A percentile compares a stretch with the other conserved stretches of the same genome.
Conservation (phyloP, 1,284 basidiomycete genomes). For the Melampsora larici-populina region DNA sequence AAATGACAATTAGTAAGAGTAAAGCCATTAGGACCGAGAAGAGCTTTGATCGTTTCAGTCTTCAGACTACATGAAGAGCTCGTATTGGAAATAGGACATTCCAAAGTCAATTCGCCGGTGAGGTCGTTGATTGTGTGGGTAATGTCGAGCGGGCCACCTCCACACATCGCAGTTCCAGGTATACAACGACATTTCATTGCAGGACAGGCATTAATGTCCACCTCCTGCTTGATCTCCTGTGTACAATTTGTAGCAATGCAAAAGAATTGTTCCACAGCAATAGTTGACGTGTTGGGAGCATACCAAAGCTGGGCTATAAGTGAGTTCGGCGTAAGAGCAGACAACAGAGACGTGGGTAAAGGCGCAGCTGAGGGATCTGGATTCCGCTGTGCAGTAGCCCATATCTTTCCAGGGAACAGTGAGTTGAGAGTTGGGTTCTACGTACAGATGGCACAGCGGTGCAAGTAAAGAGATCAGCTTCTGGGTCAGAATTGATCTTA, state of each 20-base stretch:
- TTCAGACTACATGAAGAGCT: constrained; percentile 67
- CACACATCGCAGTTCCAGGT: constrained; percentile 69
- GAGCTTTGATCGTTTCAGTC: constrained; percentile 62
- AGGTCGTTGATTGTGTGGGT: constrained; percentile 64
- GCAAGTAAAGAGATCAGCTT: background rate
- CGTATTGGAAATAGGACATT: constrained; percentile 61
- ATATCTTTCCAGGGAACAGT: constrained; percentile 18
- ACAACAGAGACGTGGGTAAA: constrained; percentile 7
- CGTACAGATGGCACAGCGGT: background rate
- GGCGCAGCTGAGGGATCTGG: constrained; percentile 11
- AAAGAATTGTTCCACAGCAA: constrained; percentile 61
- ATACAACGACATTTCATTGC: constrained; percentile 71
- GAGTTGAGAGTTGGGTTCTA: constrained; percentile 29
- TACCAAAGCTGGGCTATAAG: constrained; percentile 15
- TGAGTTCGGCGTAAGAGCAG: background rate
- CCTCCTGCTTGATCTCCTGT: constrained; percentile 55
- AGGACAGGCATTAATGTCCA: constrained; percentile 65
- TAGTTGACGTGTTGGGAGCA: constrained; percentile 9
- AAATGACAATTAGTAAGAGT: constrained; percentile 67
- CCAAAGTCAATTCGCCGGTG: constrained; percentile 59
- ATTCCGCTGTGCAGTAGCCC: constrained; percentile 20
- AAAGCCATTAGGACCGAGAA: constrained; percentile 73
- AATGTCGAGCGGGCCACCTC: constrained; percentile 59
- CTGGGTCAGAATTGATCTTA: background rate
- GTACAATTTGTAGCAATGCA: constrained; percentile 69